A percentile compares a stretch with the other conserved stretches of the same genome.
Conservation (phyloP, 345 rosid genomes). For the Gossypium thurberi region DNA sequence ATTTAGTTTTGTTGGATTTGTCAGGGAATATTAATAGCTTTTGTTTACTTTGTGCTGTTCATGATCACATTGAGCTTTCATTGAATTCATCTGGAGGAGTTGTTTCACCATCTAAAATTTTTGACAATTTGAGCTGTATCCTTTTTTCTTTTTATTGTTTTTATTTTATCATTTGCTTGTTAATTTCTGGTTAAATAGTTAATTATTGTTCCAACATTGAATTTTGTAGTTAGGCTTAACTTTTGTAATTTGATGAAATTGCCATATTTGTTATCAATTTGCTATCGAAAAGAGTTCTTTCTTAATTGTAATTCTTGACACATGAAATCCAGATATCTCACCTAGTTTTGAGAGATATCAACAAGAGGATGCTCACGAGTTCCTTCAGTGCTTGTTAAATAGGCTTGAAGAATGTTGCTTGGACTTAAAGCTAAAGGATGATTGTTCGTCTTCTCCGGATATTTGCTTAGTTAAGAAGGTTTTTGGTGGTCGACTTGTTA, state of each 20-base stretch:
- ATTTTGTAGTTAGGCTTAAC: not conserved
- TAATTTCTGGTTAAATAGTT: not conserved
- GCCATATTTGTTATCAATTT: no score
- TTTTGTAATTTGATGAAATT: not conserved
- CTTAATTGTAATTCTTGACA: not conserved
- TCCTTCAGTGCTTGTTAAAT: slow-evolving; percentile 55
- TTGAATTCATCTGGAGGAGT: slow-evolving; percentile 38
- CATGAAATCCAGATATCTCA: slow-evolving; percentile 10
- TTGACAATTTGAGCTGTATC: slow-evolving; percentile 28
- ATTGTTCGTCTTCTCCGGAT: not conserved
- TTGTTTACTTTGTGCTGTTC: slow-evolving; percentile 50
- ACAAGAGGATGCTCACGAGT: slow-evolving; percentile 83
- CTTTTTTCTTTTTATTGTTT: not conserved
- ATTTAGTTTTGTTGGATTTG: slow-evolving; percentile 10
- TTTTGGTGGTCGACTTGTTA: slow-evolving; percentile 19
- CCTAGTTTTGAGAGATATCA: slow-evolving; percentile 41
- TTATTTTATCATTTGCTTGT: not conserved
- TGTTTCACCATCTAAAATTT: slow-evolving; percentile 40
- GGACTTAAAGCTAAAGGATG: not conserved
- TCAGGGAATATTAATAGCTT: slow-evolving; percentile 51
- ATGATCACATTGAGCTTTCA: slow-evolving; percentile 45
- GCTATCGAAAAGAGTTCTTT: not conserved
- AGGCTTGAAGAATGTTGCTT: slow-evolving; percentile 37
- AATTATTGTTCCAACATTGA: not conserved
- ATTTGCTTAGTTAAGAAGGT: slow-evolving; percentile 12